A percentile compares a stretch with the other conserved stretches of the same genome.
These are phyloP conservation scores for Immersiella caudata DNA, from an alignment of 495 filamentous ascomycete species.

Conservation along the genomic window DNA sequence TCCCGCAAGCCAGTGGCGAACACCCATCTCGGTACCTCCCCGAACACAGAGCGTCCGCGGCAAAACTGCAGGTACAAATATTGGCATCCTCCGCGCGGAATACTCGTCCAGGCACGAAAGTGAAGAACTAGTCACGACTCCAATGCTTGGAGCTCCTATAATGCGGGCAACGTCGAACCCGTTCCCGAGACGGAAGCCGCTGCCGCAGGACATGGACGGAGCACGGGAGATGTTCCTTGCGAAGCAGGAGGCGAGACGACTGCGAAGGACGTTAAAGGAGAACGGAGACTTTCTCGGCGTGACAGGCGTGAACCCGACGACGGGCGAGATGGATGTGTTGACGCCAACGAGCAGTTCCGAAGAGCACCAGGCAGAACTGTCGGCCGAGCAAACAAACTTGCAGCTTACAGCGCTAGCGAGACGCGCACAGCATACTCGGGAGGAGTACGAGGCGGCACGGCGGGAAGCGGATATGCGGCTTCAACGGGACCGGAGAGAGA, in stretches of 20 bases:
- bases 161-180: not conserved
- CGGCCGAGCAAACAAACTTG: conserved; percentile 22
- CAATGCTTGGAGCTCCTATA: not conserved
- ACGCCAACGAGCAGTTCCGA: conserved; percentile 47
- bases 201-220: conserved; percentile 13
- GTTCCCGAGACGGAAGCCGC: not conserved
- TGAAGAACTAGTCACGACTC: not conserved
- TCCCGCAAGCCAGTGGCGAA: conserved; percentile 25
- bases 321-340: conserved; percentile 50
- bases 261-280: conserved; percentile 43
- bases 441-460: conserved; percentile 37
- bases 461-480: conserved; percentile 35
- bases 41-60: conserved; percentile 18
- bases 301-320: conserved; percentile 57
- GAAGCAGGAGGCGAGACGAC: conserved; percentile 43
- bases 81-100: not conserved
- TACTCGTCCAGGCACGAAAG: not conserved
- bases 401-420: conserved; percentile 35
- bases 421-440: conserved; percentile 32
- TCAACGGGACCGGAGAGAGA: conserved; percentile 32
- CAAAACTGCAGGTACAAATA: not conserved
- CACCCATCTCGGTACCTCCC: conserved; percentile 26
- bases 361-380: conserved; percentile 14
- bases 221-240: conserved; percentile 34
- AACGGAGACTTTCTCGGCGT: conserved; percentile 58